Evolutionary conservation across 805 yeast species (phyloP), one percentile per base, ranked within the genome.

Genomic region (Lachancea nothofagi): DNA sequence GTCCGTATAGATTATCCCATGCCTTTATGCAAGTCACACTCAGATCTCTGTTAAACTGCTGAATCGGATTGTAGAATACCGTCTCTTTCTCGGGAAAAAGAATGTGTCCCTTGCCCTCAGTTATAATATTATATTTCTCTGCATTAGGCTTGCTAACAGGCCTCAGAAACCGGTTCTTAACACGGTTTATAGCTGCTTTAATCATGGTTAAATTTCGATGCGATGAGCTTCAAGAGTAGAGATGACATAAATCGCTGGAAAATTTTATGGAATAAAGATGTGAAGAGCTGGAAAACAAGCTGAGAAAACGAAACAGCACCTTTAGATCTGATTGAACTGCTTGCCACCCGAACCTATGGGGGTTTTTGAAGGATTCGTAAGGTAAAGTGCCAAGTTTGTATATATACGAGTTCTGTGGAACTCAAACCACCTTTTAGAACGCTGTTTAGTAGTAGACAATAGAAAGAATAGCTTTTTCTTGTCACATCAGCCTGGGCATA

Each of bases 1-100:
- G 71, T 14, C 70, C 62, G 46, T 77, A 80, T 25, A 82, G 51
- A 40, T 81, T 77, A 29, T 80, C 72, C 90, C 95, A 93, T 0
- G 97, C 95, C 42, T 79, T 74, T 45, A 93, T 89, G 7, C 86
- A 88, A 51, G 82, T 67, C 5, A 86, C 83, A 49, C 95, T 83
- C 35, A 93, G 65, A 58, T 93, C 99, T 53, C 99, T 74, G 62
- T 93, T 93, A 65, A 88, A 93, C 64, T 90, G 97, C 64, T 93
- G 99, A 41, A 93, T 83, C 7, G 95, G 97, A 59, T 93, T 93
- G 64, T 93, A 93, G 57, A 93, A 93, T 8, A 93, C 98, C 43
- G 72, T 71, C 49, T 84, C 88, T 35, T 79, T 79, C 52, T 84
- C 81, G 3, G 95, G 90, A 46, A 83, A 83, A 23, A 89, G 67